Evolutionary conservation across 148 eudicot species (phyloP).

Genomic region (Rhododendron griersonianum): DNA sequence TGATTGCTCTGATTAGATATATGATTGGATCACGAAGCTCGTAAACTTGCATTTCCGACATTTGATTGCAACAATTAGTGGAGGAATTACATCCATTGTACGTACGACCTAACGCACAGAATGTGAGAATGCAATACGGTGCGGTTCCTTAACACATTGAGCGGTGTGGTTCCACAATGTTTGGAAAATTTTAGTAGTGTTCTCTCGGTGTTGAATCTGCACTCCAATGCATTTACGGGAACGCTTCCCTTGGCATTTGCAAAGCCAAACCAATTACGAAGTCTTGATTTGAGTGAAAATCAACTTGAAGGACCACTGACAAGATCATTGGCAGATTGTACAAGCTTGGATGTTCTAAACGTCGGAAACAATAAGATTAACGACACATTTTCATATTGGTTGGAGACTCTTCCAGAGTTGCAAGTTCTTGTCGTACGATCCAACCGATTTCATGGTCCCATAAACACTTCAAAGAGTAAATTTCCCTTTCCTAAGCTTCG

Average conservation of each 20-base stretch:
- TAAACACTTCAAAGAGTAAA: too few species aligned
- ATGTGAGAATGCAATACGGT: too few species aligned
- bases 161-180: not conserved
- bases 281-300: conserved; percentile 11
- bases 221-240: conserved; percentile 9
- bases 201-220: conserved; percentile 13
- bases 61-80: too few species aligned
- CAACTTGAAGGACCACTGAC: conserved; percentile 15
- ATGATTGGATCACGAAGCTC: too few species aligned
- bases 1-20: too few species aligned
- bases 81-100: too few species aligned
- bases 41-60: too few species aligned
- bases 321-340: conserved; percentile 6
- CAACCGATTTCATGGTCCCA: too few species aligned
- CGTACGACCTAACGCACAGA: too few species aligned
- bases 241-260: conserved; percentile 1
- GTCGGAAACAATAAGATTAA: conserved; percentile 33
- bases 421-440: too few species aligned
- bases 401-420: too few species aligned
- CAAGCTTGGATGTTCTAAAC: conserved; percentile 27
- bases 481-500: not conserved
- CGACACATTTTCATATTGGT: conserved; percentile 26
- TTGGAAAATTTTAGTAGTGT: not conserved
- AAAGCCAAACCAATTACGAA: not conserved
- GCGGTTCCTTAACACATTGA: too few species aligned